Evolutionary conservation across 176 grass and related monocot species (phyloP).

Genomic region (Calamus simplicifolius): DNA sequence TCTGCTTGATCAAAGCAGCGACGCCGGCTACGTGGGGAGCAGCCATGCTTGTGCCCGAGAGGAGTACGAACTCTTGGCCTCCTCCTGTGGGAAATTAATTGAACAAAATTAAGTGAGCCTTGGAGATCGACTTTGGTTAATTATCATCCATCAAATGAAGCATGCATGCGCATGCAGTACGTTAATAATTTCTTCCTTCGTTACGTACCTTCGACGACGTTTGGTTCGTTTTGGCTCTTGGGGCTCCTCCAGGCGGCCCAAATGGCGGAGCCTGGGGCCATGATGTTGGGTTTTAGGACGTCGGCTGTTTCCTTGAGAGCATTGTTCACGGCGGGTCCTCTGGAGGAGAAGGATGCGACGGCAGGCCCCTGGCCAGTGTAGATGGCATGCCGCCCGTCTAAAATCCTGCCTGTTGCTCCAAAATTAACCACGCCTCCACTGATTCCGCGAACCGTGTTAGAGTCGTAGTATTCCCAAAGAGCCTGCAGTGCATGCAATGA

Average conservation of each 20-base stretch:
- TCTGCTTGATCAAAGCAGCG: constrained; percentile 59
- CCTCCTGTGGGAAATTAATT: background rate
- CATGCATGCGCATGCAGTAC: too few relatives aligned
- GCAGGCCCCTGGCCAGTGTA: constrained; percentile 44
- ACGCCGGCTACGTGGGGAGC: constrained; percentile 57
- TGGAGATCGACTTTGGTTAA: too few relatives aligned
- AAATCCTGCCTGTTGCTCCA: constrained; percentile 43
- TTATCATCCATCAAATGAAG: background rate
- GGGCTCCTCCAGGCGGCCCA: constrained; percentile 98
- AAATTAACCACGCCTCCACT: constrained; percentile 29
- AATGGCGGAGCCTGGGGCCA: constrained; percentile 71
- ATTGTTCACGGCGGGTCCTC: constrained; percentile 72
- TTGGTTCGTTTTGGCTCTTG: constrained; percentile 23
- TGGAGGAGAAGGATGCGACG: constrained; percentile 63
- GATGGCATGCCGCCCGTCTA: constrained; percentile 54
- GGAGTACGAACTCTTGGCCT: constrained; percentile 35
- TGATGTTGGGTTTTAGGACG: constrained; percentile 78
- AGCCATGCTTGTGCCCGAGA: constrained; percentile 77
- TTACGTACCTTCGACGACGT: constrained; percentile 36
- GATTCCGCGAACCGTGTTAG: constrained; percentile 31
- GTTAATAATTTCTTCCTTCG: too few relatives aligned
- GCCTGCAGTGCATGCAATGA: constrained; percentile 29
- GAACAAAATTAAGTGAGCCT: too few relatives aligned
- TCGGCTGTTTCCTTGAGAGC: constrained; percentile 39
- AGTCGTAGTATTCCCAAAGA: constrained; percentile 49